phyloP scores from a whole-genome alignment of 2,329 filamentous ascomycete genomes.

The Ophiostoma piceae region DNA sequence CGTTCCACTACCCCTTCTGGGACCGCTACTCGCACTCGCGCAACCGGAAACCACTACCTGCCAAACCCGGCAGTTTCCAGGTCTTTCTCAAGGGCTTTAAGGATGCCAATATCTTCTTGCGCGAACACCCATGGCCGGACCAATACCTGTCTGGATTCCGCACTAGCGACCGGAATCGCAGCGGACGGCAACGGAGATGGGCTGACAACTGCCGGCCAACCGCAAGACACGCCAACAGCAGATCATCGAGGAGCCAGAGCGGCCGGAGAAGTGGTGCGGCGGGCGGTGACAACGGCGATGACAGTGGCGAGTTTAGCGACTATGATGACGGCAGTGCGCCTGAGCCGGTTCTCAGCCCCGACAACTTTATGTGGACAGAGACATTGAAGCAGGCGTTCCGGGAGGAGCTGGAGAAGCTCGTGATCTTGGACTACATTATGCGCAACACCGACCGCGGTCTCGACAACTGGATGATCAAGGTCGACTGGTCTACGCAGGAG shows the following conservation, averaged over 20 bases:
- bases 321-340: slow-evolving; percentile 26
- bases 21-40: slow-evolving; percentile 82
- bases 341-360: slow-evolving; percentile 37
- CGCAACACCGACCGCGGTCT: slow-evolving; percentile 93
- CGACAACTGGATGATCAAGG: slow-evolving; percentile 99
- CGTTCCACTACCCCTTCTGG: slow-evolving; percentile 98
- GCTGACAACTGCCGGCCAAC: slow-evolving; percentile 72
- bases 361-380: slow-evolving; percentile 80
- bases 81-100: slow-evolving; percentile 96
- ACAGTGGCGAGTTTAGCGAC: slow-evolving; percentile 16
- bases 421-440: slow-evolving; percentile 99
- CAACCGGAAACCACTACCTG: slow-evolving; percentile 78
- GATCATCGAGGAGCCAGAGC: background rate
- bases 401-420: slow-evolving; percentile 92
- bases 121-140: slow-evolving; percentile 95
- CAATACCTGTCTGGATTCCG: slow-evolving; percentile 69
- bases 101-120: slow-evolving; percentile 90
- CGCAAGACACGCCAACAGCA: slow-evolving; percentile 34
- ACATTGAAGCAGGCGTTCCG: slow-evolving; percentile 83
- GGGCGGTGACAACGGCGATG: background rate
- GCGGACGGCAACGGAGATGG: slow-evolving; percentile 56
- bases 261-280: slow-evolving; percentile 3
- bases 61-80: slow-evolving; percentile 93
- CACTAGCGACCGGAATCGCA: slow-evolving; percentile 60
- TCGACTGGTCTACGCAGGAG: slow-evolving; percentile 76